A percentile compares a stretch with the other conserved stretches of the same genome.
phyloP scores from a whole-genome alignment of 768 basidiomycete genomes.

The Leucocoprinus leucothites region DNA sequence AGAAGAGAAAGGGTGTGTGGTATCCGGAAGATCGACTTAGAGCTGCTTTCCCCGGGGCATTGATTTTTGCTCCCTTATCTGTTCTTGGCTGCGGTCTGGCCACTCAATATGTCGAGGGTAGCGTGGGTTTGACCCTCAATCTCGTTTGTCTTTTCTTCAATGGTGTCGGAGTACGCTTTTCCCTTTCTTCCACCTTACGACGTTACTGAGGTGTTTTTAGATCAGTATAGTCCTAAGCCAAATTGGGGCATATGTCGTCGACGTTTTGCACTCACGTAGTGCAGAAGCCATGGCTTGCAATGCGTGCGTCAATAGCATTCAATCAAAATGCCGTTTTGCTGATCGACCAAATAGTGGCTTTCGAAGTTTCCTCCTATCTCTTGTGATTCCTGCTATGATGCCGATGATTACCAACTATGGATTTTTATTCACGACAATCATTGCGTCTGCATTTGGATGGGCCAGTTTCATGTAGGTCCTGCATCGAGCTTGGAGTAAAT shows the following conservation, averaged over 20 bases:
- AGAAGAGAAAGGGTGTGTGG: conserved; percentile 51
- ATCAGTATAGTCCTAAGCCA: conserved; percentile 35
- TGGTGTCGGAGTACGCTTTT: conserved; percentile 55
- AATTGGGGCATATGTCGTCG: conserved; percentile 52
- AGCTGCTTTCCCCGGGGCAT: conserved; percentile 42
- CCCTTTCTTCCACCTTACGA: no score
- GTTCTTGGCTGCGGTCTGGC: conserved; percentile 45
- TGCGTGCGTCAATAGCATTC: conserved; percentile 32
- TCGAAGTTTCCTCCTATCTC: no score
- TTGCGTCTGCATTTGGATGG: no score
- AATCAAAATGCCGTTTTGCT: no score
- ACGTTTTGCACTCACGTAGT: conserved; percentile 57
- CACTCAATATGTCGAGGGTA: conserved; percentile 47
- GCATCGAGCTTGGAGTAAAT: no score
- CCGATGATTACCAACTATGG: no score
- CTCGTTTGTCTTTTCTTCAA: conserved; percentile 59
- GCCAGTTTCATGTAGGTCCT: no score
- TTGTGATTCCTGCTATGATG: no score
- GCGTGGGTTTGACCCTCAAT: conserved; percentile 44
- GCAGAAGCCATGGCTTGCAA: conserved; percentile 58
- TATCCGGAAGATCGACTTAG: conserved; percentile 68
- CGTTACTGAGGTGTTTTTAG: no score
- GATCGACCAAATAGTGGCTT: no score
- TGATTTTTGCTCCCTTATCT: conserved; percentile 50
- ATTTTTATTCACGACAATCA: no score